These are phyloP conservation scores for Oryza australiensis DNA, from an alignment of 176 grass and related monocot genomes.

Conservation along the genomic window DNA sequence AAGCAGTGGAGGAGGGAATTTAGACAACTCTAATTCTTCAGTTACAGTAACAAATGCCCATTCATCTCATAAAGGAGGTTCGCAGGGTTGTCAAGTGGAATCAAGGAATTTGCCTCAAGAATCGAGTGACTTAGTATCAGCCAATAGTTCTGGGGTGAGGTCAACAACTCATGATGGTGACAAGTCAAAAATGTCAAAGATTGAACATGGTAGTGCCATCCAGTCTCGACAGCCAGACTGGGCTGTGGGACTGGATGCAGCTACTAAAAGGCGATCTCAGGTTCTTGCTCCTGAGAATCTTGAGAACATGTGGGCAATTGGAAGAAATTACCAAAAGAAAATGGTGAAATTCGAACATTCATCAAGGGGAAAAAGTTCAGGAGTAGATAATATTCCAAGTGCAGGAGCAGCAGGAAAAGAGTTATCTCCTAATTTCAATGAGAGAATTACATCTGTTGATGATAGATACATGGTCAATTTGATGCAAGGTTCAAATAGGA, in stretches of 20 bases:
- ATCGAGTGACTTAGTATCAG: constrained; percentile 34
- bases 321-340: constrained; percentile 97
- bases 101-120: constrained; percentile 34
- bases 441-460: constrained; percentile 78
- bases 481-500: constrained; percentile 73
- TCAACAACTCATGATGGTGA: constrained; percentile 22
- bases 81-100: constrained; percentile 49
- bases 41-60: constrained; percentile 26
- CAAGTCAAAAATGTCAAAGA: constrained; percentile 40
- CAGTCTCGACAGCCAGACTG: constrained; percentile 67
- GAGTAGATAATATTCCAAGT: constrained; percentile 25
- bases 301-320: constrained; percentile 99
- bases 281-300: constrained; percentile 98
- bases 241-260: constrained; percentile 79
- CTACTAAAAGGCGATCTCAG: constrained; percentile 84
- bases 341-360: constrained; percentile 54
- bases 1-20: constrained; percentile 40
- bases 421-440: constrained; percentile 67
- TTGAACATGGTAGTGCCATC: constrained; percentile 33
- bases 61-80: constrained; percentile 44
- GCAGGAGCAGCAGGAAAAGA: constrained; percentile 53
- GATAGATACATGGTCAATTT: constrained; percentile 95
- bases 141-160: constrained; percentile 39
- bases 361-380: constrained; percentile 37
- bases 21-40: constrained; percentile 47